Evolutionary conservation across 2,329 filamentous ascomycete species (phyloP).

Genomic region (Ophiostoma sp.): DNA sequence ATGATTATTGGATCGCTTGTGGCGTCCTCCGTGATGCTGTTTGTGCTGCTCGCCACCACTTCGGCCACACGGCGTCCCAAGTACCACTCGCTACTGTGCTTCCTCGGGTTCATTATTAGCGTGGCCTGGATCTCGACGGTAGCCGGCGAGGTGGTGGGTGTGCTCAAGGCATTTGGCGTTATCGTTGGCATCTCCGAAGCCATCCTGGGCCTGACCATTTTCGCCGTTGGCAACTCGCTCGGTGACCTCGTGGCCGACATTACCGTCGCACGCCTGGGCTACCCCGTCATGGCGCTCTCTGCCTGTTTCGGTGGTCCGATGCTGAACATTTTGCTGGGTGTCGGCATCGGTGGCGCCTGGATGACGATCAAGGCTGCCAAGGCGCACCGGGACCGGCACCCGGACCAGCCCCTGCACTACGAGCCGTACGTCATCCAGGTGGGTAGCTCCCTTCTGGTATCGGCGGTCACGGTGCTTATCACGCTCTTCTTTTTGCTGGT

Average conservation of each 20-base stretch:
- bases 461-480: constrained; percentile 76
- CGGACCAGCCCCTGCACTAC: constrained; percentile 63
- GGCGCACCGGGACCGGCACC: constrained; percentile 65
- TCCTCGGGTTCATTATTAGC: constrained; percentile 85
- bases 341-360: constrained; percentile 86
- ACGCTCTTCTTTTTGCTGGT: constrained; percentile 78
- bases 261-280: constrained; percentile 88
- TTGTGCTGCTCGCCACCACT: constrained; percentile 67
- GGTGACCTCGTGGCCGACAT: constrained; percentile 94
- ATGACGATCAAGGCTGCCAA: constrained; percentile 76
- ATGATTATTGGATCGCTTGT: constrained; percentile 66
- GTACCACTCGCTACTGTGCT: constrained; percentile 78
- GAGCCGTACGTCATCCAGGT: constrained; percentile 81
- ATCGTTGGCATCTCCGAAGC: constrained; percentile 93
- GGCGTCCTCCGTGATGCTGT: constrained; percentile 66
- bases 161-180: constrained; percentile 89
- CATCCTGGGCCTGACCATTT: constrained; percentile 90
- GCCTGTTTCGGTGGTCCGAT: constrained; percentile 98
- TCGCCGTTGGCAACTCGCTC: constrained; percentile 92
- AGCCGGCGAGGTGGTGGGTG: constrained; percentile 90
- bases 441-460: constrained; percentile 80
- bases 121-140: constrained; percentile 97
- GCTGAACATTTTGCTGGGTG: constrained; percentile 93
- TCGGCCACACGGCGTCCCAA: constrained; percentile 65
- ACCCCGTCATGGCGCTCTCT: constrained; percentile 92